phyloP scores from a whole-genome alignment of 2,329 filamentous ascomycete genomes.

The Botrytis paeoniae region DNA sequence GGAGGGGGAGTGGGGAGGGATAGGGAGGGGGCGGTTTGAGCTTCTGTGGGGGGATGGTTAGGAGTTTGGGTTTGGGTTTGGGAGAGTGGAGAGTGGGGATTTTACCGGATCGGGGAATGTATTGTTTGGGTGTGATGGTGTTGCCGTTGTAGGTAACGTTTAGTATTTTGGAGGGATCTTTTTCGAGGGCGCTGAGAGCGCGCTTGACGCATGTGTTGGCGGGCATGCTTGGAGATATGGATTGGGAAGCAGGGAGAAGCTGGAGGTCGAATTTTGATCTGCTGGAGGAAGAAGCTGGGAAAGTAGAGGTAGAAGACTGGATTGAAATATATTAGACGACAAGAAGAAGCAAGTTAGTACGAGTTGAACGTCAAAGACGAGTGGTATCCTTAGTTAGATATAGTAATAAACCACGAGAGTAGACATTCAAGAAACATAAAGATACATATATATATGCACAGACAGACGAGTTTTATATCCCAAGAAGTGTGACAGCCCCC shows the following conservation, averaged over 20 bases:
- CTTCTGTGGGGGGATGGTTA: constrained; percentile 22
- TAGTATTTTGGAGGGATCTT: constrained; percentile 38
- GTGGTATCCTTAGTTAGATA: neutral
- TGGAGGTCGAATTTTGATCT: neutral
- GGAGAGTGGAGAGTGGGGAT: neutral
- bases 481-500: neutral
- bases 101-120: constrained; percentile 38
- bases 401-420: neutral
- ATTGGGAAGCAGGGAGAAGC: neutral
- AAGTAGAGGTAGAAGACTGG: neutral
- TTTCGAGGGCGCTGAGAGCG: constrained; percentile 14
- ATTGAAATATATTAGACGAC: neutral
- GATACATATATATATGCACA: neutral
- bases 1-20: no score
- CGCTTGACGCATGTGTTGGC: constrained; percentile 18
- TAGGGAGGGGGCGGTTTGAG: constrained; percentile 26
- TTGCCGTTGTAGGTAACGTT: constrained; percentile 36
- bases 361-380: neutral
- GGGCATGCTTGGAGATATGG: constrained; percentile 13
- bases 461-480: neutral
- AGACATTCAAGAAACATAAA: neutral
- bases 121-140: constrained; percentile 36
- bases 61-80: no score
- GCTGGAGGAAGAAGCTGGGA: neutral
- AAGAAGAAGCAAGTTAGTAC: neutral